Evolutionary conservation across 495 filamentous ascomycete species (phyloP), one percentile per base, ranked within the genome.

Genomic region (Chaetomium fimeti): DNA sequence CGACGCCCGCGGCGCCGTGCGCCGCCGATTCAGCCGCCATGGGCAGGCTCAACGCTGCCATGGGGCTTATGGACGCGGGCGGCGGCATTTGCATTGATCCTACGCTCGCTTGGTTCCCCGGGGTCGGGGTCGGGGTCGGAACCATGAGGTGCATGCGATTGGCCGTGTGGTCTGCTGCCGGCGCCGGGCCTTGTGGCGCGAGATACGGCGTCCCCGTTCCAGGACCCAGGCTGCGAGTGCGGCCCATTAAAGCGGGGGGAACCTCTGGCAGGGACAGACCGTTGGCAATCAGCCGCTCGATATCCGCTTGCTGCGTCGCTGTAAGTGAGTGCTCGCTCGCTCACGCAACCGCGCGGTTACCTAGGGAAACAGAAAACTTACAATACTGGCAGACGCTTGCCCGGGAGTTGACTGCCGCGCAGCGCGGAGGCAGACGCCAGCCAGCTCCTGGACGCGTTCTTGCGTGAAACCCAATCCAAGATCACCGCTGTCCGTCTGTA

Each of bases 251-350:
- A n/a, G 48, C 40, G 5, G 61, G 45, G 11, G 62, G 59, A 16
- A 57, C 38, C 27, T 68, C 62, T 22, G 51, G 58, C 3, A 72
- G 38, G 11, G 22, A 52, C 57, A 79, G 66, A 0, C 79, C 78
- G 12, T 73, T 67, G 29, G 74, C 65, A 32, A 81, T 75, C 28
- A 81, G 66, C 32, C 78, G 76, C 45, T 81, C 78, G 36, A 81
- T 77, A 54, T 81, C 79, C 27, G 78, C 57, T 67, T 78, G 76
- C 78, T 81, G 60, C 5, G 57, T 24, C 1, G 36, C 15, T 2
- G 27, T 7, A 0, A 66, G 64, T 72, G 56, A 66, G 69, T 45
- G 63, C 11, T 6, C 42, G 15, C 22, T 29, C 36, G 18, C 16
- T n/a, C 9, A 36, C 45, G 18, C 25, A 29, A 20, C 51, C 1